These are phyloP conservation scores for bread wheat (Triticum aestivum) DNA, from an alignment of 176 grass and related monocot species.

Conservation along the genomic window DNA sequence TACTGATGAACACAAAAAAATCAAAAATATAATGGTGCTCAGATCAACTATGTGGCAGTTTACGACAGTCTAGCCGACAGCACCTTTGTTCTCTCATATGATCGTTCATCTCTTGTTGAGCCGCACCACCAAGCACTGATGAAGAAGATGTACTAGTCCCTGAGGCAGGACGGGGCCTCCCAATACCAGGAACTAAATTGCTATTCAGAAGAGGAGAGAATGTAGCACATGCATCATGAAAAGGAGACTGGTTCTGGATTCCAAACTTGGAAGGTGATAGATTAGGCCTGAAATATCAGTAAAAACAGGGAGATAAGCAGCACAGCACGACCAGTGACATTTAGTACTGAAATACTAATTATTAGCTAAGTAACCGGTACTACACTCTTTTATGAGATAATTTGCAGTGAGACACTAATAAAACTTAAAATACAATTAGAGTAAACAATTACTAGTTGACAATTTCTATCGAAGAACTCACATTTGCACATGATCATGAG, in stretches of 20 bases:
- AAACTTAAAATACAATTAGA: neutral
- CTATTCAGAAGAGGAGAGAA: conserved; percentile 26
- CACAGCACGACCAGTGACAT: conserved; percentile 5
- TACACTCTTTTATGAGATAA: neutral
- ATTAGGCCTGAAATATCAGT: conserved; percentile 27
- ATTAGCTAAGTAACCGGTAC: conserved; percentile 9
- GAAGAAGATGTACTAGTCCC: conserved; percentile 17
- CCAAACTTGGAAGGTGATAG: conserved; percentile 5
- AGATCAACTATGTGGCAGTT: conserved; percentile 9
- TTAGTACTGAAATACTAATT: neutral
- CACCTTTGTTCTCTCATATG: conserved; percentile 5
- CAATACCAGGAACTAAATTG: conserved; percentile 31
- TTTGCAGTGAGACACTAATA: neutral
- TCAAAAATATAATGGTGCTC: neutral
- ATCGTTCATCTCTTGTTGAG: conserved; percentile 18
- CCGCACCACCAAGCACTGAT: neutral
- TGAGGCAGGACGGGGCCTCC: conserved; percentile 10
- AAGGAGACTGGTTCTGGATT: conserved; percentile 20
- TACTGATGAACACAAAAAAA: neutral
- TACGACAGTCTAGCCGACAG: neutral
- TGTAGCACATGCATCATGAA: neutral
- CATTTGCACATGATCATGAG: conserved; percentile 38
- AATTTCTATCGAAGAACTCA: conserved; percentile 27
- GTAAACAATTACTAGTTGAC: neutral
- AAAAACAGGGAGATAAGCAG: conserved; percentile 3